Evolutionary conservation across 2,329 filamentous ascomycete species (phyloP), one percentile per base, ranked within the genome.

Genomic region (Aspergillus unguis): DNA sequence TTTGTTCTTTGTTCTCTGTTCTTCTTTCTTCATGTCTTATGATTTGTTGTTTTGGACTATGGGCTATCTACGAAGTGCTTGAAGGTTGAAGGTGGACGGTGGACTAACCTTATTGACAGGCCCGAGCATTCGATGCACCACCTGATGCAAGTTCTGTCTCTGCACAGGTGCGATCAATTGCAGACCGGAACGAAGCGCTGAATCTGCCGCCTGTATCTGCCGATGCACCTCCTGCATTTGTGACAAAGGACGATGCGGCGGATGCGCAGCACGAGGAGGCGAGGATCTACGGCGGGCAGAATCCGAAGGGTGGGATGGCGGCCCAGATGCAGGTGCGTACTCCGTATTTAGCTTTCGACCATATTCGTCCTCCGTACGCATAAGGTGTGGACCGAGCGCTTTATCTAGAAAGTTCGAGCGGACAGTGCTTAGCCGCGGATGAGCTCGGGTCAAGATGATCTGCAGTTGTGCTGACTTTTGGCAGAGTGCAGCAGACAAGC

Each of bases 401-500:
- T 17, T 17, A 17, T 17, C 17, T 17, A 17, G 17, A 17, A 17
- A 17, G 17, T 17, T 17, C 17, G 17, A 17, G 17, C 17, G 17
- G 17, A 17, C 17, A 1, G 17, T 17, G 17, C 17, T 17, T 17
- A 17, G 17, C 17, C 17, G 17, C 17, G 17, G 17, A 17, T 17
- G 17, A 17, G 17, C 17, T 17, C 17, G 17, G 17, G 17, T 17
- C 17, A 17, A 17, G 17, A 17, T 17, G 17, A 17, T 17, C 17
- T 17, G 17, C 17, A 17, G 17, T 17, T 17, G 17, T 32, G 38
- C 45, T 42, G 31, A 50, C 25, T 43, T 2, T 33, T 33, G 32
- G 9, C 41, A 70, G 68, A 71, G 67, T 58, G 66, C 64, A 7
- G 66, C 68, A 4, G 68, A 70, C 56, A 69, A 69, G 40, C 57